A percentile compares a stretch with the other conserved stretches of the same genome.
Conservation (phyloP, 768 basidiomycete genomes). For the Russula olivacea region DNA sequence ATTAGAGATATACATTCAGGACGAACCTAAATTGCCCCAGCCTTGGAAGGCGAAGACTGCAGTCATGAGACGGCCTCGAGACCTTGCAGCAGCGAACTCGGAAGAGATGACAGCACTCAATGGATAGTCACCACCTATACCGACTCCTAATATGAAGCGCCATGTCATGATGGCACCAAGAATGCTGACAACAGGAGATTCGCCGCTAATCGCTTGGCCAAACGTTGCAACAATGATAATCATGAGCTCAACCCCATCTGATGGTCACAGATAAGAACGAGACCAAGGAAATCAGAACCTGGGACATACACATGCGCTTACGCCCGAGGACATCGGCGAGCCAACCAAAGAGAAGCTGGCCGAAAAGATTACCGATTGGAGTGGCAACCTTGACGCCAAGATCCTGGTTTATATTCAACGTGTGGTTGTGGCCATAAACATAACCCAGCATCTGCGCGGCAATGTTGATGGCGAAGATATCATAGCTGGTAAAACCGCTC, state of each 20-base stretch:
- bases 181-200: conserved; percentile 59
- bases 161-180: conserved; percentile 76
- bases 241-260: conserved; percentile 71
- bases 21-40: conserved; percentile 75
- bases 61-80: conserved; percentile 82
- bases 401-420: conserved; percentile 41
- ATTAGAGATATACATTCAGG: not conserved
- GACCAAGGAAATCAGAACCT: not conserved
- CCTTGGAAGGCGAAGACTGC: conserved; percentile 84
- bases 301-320: conserved; percentile 56
- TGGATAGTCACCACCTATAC: conserved; percentile 89
- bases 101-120: conserved; percentile 81
- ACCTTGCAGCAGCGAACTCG: conserved; percentile 75
- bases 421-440: conserved; percentile 50
- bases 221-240: conserved; percentile 79
- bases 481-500: conserved; percentile 43
- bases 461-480: conserved; percentile 88
- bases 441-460: conserved; percentile 78
- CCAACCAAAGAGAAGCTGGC: conserved; percentile 43
- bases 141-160: conserved; percentile 79
- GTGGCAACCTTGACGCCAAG: conserved; percentile 43
- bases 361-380: conserved; percentile 38
- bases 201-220: conserved; percentile 70
- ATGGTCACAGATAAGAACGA: not conserved
- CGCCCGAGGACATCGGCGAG: conserved; percentile 41